phyloP scores from a whole-genome alignment of 495 filamentous ascomycete genomes.

The Tuber microsphaerosporum region DNA sequence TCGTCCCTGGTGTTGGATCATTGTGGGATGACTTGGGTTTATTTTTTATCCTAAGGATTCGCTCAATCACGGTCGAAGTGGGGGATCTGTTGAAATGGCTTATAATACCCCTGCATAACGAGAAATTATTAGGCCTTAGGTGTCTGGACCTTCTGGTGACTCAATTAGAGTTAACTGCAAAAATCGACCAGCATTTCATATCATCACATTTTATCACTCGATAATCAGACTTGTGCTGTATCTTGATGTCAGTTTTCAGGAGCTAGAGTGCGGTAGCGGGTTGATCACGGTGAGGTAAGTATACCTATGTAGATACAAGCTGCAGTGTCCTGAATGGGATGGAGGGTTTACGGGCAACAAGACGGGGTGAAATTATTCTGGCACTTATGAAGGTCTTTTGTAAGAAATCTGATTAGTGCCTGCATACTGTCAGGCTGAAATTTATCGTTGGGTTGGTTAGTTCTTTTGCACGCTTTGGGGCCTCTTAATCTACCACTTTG shows the following conservation, averaged over 20 bases:
- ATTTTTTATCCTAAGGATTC: neutral
- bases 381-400: neutral
- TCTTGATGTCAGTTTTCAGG: neutral
- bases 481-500: neutral
- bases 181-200: neutral
- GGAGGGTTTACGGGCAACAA: neutral
- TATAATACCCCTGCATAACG: neutral
- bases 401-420: neutral
- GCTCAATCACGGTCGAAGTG: neutral
- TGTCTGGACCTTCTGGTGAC: neutral
- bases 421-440: neutral
- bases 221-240: neutral
- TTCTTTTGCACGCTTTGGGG: neutral
- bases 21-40: neutral
- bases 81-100: neutral
- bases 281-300: neutral
- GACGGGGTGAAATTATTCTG: neutral
- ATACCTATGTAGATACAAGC: neutral
- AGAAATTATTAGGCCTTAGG: neutral
- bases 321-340: neutral
- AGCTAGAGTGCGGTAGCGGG: neutral
- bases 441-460: neutral
- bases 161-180: neutral
- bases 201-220: neutral
- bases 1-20: neutral